phyloP scores from a whole-genome alignment of 1,284 basidiomycete species.

The Waitea zeae region DNA sequence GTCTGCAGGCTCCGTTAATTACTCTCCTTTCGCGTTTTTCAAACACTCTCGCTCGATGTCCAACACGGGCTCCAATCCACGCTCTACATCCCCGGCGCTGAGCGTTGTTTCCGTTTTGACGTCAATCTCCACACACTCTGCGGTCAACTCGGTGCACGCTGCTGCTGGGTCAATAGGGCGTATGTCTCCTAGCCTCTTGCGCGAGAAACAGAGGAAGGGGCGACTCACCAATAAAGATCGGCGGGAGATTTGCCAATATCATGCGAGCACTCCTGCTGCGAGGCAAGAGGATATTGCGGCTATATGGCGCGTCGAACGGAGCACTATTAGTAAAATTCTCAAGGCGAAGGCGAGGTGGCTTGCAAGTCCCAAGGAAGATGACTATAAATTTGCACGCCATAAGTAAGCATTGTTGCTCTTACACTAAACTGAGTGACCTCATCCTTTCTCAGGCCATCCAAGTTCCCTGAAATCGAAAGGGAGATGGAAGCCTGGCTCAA shows the following conservation, averaged over 20 bases:
- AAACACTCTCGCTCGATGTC: constrained; percentile 25
- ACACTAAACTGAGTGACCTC: constrained; percentile 6
- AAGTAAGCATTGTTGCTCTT: constrained; percentile 44
- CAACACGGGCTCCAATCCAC: constrained; percentile 20
- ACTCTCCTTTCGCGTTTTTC: constrained; percentile 5
- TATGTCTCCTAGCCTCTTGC: constrained; percentile 9
- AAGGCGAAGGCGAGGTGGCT: constrained; percentile 76
- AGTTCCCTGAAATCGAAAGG: constrained; percentile 64
- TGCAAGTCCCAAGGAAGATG: constrained; percentile 41
- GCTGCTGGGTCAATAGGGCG: constrained; percentile 7
- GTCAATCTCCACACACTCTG: constrained; percentile 23
- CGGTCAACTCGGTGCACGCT: constrained; percentile 14
- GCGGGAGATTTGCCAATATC: constrained; percentile 60
- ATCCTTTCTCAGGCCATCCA: constrained; percentile 33
- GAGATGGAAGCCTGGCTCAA: constrained; percentile 44
- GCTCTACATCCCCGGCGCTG: constrained; percentile 41
- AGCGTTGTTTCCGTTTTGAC: constrained; percentile 35
- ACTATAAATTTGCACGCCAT: too few species aligned
- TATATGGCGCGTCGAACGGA: constrained; percentile 68
- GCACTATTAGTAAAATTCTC: constrained; percentile 87
- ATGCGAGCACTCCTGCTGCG: constrained; percentile 40
- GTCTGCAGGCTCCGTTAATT: constrained; percentile 10
- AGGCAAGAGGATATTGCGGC: constrained; percentile 72
- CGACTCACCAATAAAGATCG: constrained; percentile 60
- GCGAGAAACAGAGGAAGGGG: constrained; percentile 44